Conservation (phyloP, 176 grass and related monocot species). For the Thalia dealbata region DNA sequence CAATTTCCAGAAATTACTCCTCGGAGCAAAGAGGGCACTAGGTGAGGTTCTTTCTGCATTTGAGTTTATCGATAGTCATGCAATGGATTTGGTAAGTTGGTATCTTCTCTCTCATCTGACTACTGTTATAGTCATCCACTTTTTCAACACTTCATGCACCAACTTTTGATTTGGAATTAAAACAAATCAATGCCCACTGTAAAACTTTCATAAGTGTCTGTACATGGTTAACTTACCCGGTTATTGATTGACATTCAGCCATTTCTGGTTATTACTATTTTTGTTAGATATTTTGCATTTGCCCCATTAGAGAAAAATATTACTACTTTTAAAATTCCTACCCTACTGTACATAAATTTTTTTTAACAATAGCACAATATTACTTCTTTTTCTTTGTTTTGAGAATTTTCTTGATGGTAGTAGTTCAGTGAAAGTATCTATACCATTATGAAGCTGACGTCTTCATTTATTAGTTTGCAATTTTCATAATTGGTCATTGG, state of each 20-base stretch:
- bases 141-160: not conserved
- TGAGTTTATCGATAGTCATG: constrained; percentile 92
- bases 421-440: no score
- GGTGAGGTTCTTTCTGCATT: constrained; percentile 93
- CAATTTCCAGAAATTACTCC: constrained; percentile 59
- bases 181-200: no score
- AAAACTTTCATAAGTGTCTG: no score
- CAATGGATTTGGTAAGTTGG: constrained; percentile 72
- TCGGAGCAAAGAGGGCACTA: constrained; percentile 69
- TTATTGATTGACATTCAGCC: no score
- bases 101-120: constrained; percentile 3
- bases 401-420: not conserved
- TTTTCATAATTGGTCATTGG: constrained; percentile 25
- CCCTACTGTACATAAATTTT: no score
- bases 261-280: no score
- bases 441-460: not conserved
- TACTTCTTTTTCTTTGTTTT: not conserved
- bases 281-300: no score
- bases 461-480: constrained; percentile 20
- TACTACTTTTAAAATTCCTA: no score
- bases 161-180: not conserved
- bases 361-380: no score
- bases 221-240: no score
- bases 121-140: not conserved
- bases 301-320: not conserved